Conservation (phyloP, 495 filamentous ascomycete species). For the Hypoxylon trugodes region DNA sequence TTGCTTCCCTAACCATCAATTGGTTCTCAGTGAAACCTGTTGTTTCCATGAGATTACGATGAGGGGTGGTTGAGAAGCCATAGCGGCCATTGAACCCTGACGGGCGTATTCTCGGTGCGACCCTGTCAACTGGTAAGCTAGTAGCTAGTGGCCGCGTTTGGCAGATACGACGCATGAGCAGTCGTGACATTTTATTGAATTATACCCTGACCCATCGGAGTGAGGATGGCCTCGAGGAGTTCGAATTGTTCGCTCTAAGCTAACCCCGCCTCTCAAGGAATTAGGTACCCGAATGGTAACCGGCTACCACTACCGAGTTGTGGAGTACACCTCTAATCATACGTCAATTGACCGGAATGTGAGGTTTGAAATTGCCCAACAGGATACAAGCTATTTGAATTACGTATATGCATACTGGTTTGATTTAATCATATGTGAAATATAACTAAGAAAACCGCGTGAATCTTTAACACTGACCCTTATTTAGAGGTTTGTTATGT, state of each 20-base stretch:
- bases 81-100: neutral
- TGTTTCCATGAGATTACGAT: constrained; percentile 68
- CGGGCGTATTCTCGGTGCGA: neutral
- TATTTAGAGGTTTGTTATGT: too few species aligned
- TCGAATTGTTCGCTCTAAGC: neutral
- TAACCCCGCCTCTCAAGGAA: neutral
- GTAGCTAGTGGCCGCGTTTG: neutral
- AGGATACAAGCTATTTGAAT: too few species aligned
- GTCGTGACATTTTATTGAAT: neutral
- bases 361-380: too few species aligned
- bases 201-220: neutral
- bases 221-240: neutral
- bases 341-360: too few species aligned
- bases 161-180: neutral
- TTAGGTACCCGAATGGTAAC: too few species aligned
- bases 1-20: constrained; percentile 73
- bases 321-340: too few species aligned
- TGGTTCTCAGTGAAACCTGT: constrained; percentile 77
- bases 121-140: neutral
- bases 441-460: too few species aligned
- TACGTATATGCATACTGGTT: too few species aligned
- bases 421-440: too few species aligned
- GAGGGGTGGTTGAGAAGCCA: constrained; percentile 40
- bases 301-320: too few species aligned
- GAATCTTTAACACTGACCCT: too few species aligned